These are phyloP conservation scores for Phaeophleospora eucalypticola DNA, from an alignment of 2,329 filamentous ascomycete species.

Conservation along the genomic window DNA sequence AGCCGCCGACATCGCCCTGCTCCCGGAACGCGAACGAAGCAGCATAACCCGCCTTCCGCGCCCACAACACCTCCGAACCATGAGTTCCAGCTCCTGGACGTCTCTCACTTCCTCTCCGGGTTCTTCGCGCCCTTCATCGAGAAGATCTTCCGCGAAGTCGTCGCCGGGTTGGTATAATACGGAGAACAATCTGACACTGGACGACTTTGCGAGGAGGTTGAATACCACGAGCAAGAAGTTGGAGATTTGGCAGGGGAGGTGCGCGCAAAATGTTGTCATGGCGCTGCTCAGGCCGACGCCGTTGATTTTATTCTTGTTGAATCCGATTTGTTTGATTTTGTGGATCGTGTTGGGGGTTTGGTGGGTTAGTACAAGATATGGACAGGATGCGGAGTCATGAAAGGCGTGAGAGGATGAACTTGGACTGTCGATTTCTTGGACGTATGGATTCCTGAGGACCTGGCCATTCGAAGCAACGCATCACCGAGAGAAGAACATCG, in stretches of 20 bases:
- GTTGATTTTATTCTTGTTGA: conserved; percentile 29
- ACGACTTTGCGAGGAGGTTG: conserved; percentile 27
- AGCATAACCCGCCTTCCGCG: conserved; percentile 10
- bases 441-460: neutral
- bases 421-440: neutral
- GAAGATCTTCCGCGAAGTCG: conserved; percentile 6
- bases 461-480: neutral
- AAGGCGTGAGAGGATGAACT: no score
- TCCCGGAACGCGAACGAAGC: conserved; percentile 15
- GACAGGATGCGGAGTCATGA: neutral
- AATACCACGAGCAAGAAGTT: conserved; percentile 24
- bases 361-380: conserved; percentile 13
- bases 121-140: conserved; percentile 2
- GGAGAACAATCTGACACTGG: conserved; percentile 24
- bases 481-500: conserved; percentile 62
- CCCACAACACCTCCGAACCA: neutral
- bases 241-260: conserved; percentile 25
- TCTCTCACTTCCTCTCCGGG: neutral
- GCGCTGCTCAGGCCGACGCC: conserved; percentile 29
- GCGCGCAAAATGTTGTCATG: conserved; percentile 32
- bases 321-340: conserved; percentile 28
- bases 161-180: conserved; percentile 30
- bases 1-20: conserved; percentile 17
- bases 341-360: conserved; percentile 19
- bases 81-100: neutral